These are phyloP conservation scores for Leishmania amazonensis DNA, from an alignment of 208 protist species.

Conservation along the genomic window DNA sequence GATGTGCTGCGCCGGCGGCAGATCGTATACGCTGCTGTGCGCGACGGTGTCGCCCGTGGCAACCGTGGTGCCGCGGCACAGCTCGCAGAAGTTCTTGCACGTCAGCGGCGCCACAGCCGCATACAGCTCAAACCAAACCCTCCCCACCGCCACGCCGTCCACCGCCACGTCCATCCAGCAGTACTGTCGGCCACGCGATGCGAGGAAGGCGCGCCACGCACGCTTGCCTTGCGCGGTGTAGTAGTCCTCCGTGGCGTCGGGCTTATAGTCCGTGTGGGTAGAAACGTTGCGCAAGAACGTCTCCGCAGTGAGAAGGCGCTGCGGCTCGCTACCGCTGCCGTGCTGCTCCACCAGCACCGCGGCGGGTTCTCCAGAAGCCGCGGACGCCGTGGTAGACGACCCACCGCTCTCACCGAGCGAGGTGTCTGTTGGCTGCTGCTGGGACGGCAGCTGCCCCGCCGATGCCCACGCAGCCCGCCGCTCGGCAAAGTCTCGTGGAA, in stretches of 20 bases:
- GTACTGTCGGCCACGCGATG: constrained; percentile 68
- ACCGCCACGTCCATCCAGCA: constrained; percentile 81
- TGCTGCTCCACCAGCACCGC: constrained; percentile 37
- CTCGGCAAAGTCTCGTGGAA: constrained; percentile 66
- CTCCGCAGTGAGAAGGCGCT: constrained; percentile 34
- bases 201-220: constrained; percentile 66
- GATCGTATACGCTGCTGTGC: constrained; percentile 1
- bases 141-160: constrained; percentile 26
- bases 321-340: constrained; percentile 1
- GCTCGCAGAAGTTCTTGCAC: constrained; percentile 91
- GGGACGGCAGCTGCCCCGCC: background rate
- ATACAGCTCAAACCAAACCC: constrained; percentile 92
- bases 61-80: constrained; percentile 79
- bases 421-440: background rate
- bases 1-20: constrained; percentile 15
- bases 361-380: background rate
- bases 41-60: constrained; percentile 10
- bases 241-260: constrained; percentile 49
- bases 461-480: constrained; percentile 37
- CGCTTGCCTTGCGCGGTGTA: constrained; percentile 55
- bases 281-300: constrained; percentile 52
- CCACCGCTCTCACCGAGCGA: background rate
- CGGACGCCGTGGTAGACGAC: background rate
- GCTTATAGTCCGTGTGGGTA: constrained; percentile 48
- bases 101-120: constrained; percentile 83